Percentiles rank a stretch among this genome's conserved stretches.
Evolutionary conservation across 1,284 basidiomycete genomes (phyloP).

Genomic region (Cryptococcus amylolentus): DNA sequence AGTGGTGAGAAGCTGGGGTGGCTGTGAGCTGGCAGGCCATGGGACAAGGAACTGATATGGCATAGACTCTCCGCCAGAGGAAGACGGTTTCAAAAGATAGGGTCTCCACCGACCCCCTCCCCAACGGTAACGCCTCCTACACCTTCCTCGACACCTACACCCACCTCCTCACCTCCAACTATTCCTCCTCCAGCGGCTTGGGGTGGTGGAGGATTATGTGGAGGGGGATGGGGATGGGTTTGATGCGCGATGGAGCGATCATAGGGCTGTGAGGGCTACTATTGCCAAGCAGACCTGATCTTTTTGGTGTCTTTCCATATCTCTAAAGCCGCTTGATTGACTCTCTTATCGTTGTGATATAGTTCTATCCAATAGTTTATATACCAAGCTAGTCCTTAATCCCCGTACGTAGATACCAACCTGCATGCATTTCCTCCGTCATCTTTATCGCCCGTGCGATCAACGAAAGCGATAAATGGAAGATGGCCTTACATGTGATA

Average conservation of each 20-base stretch:
- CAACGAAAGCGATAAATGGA: too few relatives aligned
- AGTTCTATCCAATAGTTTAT: too few relatives aligned
- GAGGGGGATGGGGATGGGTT: slow-evolving; percentile 37
- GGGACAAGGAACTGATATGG: too few relatives aligned
- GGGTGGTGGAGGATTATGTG: slow-evolving; percentile 40
- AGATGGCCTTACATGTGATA: too few relatives aligned
- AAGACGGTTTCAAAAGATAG: slow-evolving; percentile 47
- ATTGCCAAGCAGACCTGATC: slow-evolving; percentile 2
- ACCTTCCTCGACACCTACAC: slow-evolving; percentile 37
- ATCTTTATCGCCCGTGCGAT: too few relatives aligned
- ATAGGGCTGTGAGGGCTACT: slow-evolving; percentile 38
- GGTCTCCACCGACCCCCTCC: slow-evolving; percentile 25
- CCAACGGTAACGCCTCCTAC: slow-evolving; percentile 20
- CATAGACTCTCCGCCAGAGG: slow-evolving; percentile 42
- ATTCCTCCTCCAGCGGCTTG: slow-evolving; percentile 17
- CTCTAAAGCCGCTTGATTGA: too few relatives aligned
- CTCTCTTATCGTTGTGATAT: too few relatives aligned
- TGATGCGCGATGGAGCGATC: slow-evolving; percentile 44
- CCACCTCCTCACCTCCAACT: slow-evolving; percentile 15
- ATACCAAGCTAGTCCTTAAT: too few relatives aligned
- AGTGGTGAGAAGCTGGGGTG: too few relatives aligned
- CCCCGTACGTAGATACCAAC: too few relatives aligned
- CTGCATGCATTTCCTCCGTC: too few relatives aligned
- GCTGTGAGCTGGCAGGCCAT: too few relatives aligned
- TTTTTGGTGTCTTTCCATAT: background rate